Conservation (phyloP, 228 moss, liverwort and hornwort species). For the Sphagnum fallax region DNA sequence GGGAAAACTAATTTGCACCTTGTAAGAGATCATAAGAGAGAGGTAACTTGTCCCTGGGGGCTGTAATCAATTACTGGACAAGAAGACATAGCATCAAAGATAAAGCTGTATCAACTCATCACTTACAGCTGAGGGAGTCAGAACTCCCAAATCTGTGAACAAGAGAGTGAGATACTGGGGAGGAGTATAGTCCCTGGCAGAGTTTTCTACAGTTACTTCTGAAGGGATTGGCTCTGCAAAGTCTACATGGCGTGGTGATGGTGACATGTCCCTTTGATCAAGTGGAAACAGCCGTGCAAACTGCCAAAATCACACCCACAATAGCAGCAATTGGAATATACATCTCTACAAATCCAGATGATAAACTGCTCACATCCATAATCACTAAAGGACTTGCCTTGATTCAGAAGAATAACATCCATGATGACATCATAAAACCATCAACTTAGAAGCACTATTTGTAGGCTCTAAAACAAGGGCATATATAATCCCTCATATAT, state of each 20-base stretch:
- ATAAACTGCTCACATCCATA: background rate
- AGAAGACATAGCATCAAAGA: slow-evolving; percentile 28
- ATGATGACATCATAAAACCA: too few species aligned
- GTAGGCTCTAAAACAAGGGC: too few species aligned
- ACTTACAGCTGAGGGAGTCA: slow-evolving; percentile 88
- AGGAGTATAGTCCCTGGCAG: slow-evolving; percentile 78
- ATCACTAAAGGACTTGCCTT: too few species aligned
- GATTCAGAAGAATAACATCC: too few species aligned
- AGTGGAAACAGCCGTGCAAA: slow-evolving; percentile 80
- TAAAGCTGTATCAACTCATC: slow-evolving; percentile 92
- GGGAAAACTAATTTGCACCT: too few species aligned
- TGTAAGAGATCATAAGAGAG: too few species aligned
- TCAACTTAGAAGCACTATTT: too few species aligned
- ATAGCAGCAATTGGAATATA: background rate
- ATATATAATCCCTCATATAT: too few species aligned
- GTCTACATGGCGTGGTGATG: slow-evolving; percentile 60
- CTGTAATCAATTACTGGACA: too few species aligned
- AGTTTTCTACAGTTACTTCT: slow-evolving; percentile 50
- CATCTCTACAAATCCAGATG: background rate
- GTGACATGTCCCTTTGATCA: slow-evolving; percentile 75
- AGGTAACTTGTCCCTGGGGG: too few species aligned
- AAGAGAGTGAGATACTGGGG: slow-evolving; percentile 76
- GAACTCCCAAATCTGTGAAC: slow-evolving; percentile 74
- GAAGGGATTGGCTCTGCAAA: slow-evolving; percentile 45
- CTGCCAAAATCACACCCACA: slow-evolving; percentile 20